Percentiles rank a stretch among this genome's conserved stretches.
Conservation (phyloP, 2,329 filamentous ascomycete genomes). For the Cryphonectria nitschkei region DNA sequence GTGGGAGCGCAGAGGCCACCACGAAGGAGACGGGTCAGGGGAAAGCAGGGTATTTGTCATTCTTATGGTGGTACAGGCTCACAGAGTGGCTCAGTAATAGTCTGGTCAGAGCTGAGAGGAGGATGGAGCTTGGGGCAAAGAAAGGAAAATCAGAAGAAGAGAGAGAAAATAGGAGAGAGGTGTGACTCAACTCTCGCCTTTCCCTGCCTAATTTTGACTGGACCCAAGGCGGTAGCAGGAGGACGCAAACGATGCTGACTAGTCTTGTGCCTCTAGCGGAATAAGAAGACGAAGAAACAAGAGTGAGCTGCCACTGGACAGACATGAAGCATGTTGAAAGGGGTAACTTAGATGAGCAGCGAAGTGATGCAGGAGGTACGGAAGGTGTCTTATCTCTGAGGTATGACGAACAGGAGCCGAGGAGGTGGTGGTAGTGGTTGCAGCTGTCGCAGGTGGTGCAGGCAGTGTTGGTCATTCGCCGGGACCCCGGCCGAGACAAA, state of each 20-base stretch:
- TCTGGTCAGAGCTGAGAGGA: conserved; percentile 26
- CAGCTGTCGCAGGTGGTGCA: not conserved
- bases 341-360: not conserved
- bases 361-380: conserved; percentile 21
- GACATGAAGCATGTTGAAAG: conserved; percentile 14
- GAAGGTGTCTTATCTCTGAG: not conserved
- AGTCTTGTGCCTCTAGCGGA: not conserved
- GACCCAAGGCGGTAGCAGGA: not conserved
- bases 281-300: not conserved
- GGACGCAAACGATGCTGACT: conserved; percentile 9
- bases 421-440: conserved; percentile 22
- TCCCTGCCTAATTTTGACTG: conserved; percentile 5
- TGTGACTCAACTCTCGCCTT: conserved; percentile 24
- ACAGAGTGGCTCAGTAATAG: conserved; percentile 26
- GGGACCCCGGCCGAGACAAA: conserved; percentile 25
- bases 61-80: conserved; percentile 27
- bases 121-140: conserved; percentile 16
- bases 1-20: conserved; percentile 9
- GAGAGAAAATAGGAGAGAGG: not conserved
- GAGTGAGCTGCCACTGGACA: conserved; percentile 26
- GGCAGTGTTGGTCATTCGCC: conserved; percentile 18
- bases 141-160: not conserved
- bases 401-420: conserved; percentile 28
- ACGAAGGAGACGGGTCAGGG: conserved; percentile 13
- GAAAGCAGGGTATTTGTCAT: conserved; percentile 17